Evolutionary conservation across 78 protist genomes (phyloP).

Genomic region (Dictyostelium citrinum): DNA sequence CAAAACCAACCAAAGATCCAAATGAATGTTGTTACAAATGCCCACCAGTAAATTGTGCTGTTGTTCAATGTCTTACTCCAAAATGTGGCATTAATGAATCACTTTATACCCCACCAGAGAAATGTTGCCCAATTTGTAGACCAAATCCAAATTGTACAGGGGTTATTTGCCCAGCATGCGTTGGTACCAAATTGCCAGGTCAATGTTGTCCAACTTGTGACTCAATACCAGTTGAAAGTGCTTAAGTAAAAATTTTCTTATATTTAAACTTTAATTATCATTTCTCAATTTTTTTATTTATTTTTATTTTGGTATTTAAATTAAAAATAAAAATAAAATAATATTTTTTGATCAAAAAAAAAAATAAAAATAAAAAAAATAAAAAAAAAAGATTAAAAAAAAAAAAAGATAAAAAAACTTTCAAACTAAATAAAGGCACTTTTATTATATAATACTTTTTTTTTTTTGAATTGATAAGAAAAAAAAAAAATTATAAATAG

Average conservation of each 20-base stretch:
- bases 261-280: no score
- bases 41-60: not conserved
- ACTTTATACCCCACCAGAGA: not conserved
- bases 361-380: no score
- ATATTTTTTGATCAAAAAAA: no score
- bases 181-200: not conserved
- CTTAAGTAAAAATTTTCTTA: not conserved
- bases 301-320: no score
- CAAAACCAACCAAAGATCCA: not conserved
- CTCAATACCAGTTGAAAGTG: not conserved
- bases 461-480: no score
- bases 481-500: no score
- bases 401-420: no score
- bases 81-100: not conserved
- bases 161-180: not conserved
- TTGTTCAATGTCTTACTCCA: not conserved
- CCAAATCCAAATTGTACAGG: not conserved
- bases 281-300: no score
- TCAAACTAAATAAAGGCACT: no score
- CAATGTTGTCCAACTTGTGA: not conserved
- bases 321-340: no score
- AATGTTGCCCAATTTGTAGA: not conserved
- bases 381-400: no score
- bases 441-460: no score
- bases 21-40: not conserved